phyloP scores from a whole-genome alignment of 2,329 filamentous ascomycete species.

The Parafenestella ontariensis region DNA sequence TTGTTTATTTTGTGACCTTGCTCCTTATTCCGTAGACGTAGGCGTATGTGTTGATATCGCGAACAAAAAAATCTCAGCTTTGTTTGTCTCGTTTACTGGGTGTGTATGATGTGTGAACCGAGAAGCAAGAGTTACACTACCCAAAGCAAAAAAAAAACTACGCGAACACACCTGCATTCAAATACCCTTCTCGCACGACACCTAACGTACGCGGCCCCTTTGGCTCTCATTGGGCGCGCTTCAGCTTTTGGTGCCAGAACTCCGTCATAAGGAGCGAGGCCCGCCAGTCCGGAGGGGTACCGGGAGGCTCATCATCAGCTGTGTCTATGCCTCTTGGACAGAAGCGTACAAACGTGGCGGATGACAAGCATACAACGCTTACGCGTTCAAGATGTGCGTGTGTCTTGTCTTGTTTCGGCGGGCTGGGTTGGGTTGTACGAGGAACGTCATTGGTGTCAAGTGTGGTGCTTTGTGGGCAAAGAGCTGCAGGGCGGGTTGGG shows the following conservation, averaged over 20 bases:
- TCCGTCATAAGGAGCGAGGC: slow-evolving; percentile 4
- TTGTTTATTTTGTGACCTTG: background rate
- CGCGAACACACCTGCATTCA: slow-evolving; percentile 7
- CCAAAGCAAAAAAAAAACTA: too few species aligned
- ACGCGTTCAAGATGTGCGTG: slow-evolving; percentile 17
- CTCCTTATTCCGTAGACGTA: background rate
- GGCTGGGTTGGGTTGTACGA: background rate
- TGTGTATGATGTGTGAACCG: too few species aligned
- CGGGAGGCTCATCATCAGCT: slow-evolving; percentile 9
- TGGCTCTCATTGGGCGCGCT: slow-evolving; percentile 9
- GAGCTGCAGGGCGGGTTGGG: slow-evolving; percentile 13
- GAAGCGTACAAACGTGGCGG: background rate
- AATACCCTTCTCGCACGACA: slow-evolving; percentile 13
- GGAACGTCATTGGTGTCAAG: slow-evolving; percentile 12
- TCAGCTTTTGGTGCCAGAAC: background rate
- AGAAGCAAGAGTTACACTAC: too few species aligned
- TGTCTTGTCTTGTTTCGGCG: slow-evolving; percentile 16
- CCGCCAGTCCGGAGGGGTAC: slow-evolving; percentile 21
- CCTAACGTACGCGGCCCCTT: slow-evolving; percentile 14
- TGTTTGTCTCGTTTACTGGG: slow-evolving; percentile 54
- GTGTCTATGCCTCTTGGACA: background rate
- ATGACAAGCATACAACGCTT: slow-evolving; percentile 10
- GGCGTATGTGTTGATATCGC: too few species aligned
- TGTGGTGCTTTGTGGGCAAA: too few species aligned
- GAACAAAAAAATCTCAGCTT: background rate